phyloP scores from a whole-genome alignment of 176 grass and related monocot genomes.

The Phragmites australis region DNA sequence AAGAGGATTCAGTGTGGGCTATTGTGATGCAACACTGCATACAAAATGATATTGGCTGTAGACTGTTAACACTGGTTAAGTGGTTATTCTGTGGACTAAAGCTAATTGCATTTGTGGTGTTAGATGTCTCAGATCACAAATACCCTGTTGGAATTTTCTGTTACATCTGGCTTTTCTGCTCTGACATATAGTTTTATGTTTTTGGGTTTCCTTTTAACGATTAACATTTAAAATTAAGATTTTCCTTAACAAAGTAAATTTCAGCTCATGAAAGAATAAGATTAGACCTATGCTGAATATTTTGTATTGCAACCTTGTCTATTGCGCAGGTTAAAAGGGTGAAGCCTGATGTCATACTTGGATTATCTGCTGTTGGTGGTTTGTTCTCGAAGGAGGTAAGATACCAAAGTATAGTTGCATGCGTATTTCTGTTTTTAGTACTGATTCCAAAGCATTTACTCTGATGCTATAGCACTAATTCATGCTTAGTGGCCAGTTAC shows the following conservation, averaged over 20 bases:
- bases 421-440: background rate
- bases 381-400: slow-evolving; percentile 90
- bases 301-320: slow-evolving; percentile 23
- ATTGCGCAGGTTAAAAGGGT: slow-evolving; percentile 86
- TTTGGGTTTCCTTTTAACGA: background rate
- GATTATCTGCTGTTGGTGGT: slow-evolving; percentile 98
- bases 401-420: slow-evolving; percentile 27
- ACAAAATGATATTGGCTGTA: background rate
- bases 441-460: slow-evolving; percentile 14
- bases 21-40: background rate
- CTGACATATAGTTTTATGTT: background rate
- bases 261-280: slow-evolving; percentile 21
- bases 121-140: slow-evolving; percentile 16
- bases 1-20: background rate
- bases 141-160: background rate
- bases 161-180: background rate
- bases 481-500: background rate
- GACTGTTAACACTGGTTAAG: background rate
- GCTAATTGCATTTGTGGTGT: slow-evolving; percentile 18
- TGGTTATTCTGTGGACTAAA: slow-evolving; percentile 20
- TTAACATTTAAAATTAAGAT: slow-evolving; percentile 24
- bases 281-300: slow-evolving; percentile 1
- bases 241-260: slow-evolving; percentile 27
- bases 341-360: slow-evolving; percentile 97
- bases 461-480: slow-evolving; percentile 3